Base-by-base conservation (phyloP, 371 early-diverging fungal genomes). In the Haplosporangium sp. region DNA sequence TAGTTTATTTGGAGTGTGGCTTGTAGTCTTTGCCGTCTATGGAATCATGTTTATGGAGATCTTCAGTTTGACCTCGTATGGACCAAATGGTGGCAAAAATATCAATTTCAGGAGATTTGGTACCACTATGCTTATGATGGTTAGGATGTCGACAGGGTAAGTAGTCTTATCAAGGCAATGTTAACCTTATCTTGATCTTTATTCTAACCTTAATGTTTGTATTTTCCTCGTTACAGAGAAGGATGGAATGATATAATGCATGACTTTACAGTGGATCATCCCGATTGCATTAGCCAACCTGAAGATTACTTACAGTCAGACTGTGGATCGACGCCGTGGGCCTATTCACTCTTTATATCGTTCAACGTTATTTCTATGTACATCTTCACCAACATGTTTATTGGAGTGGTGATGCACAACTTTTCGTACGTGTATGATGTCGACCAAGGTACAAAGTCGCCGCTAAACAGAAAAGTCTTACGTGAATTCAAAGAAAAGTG, bases 321-420 rank as follows among this genome's bases (percentile, higher is more conserved):
- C 69, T 93, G 93, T 67, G 93, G 93, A 1, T 89, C 88, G 6
- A 72, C 83, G 6, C 63, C 84, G 1, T 89, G 90, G 91, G 84
- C 92, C 3, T 91, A 88, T 67, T 82, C 89, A 37, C 74, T 93
- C 48, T 92, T 93, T 61, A 72, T 92, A 50, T 82, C 89, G 0
- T 93, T 91, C 83, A 91, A 92, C 70, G 86, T 93, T 56, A 86
- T 93, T 13, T 92, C 92, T 53, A 93, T 91, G 91, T 92, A 92
- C 67, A 93, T 93, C 55, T 91, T 93, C 64, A 87, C 88, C 0
- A 90, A 90, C 69, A 88, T 93, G 82, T 92, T 92, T 76, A 88
- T 92, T 4, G 92, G 89, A 15, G 89, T 92, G 45, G 92, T 93
- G 34, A 84, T 91, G 52, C 92, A 92, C 69, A 92, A 91, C 75